Conservation (phyloP, 1,284 basidiomycete genomes). For the Ganoderma lucidum region DNA sequence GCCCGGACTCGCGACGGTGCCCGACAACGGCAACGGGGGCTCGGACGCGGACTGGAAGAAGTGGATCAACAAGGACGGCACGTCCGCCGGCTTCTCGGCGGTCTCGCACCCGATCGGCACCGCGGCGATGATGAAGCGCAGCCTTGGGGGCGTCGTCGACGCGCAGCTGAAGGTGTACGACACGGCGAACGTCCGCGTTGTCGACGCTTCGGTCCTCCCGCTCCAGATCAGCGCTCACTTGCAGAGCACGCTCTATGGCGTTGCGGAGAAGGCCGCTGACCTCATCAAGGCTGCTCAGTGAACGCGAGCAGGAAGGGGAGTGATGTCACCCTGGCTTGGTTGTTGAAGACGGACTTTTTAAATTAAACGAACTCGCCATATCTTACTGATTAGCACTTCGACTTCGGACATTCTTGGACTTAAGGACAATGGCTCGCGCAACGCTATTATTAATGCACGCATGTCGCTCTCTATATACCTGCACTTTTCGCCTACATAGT, state of each 20-base stretch:
- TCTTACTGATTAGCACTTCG: background rate
- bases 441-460: background rate
- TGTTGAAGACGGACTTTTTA: background rate
- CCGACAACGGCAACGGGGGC: slow-evolving; percentile 51
- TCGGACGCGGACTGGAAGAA: slow-evolving; percentile 52
- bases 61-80: slow-evolving; percentile 48
- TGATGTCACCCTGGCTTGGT: background rate
- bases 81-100: slow-evolving; percentile 43
- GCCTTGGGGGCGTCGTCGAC: slow-evolving; percentile 59
- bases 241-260: slow-evolving; percentile 37
- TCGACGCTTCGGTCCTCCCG: slow-evolving; percentile 44
- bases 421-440: background rate
- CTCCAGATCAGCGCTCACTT: slow-evolving; percentile 40
- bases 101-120: slow-evolving; percentile 70
- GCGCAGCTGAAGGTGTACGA: slow-evolving; percentile 45
- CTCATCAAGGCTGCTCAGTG: slow-evolving; percentile 35
- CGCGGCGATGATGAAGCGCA: slow-evolving; percentile 65
- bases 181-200: slow-evolving; percentile 41
- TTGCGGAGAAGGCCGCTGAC: slow-evolving; percentile 43
- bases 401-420: background rate
- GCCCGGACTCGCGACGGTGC: slow-evolving; percentile 48
- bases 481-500: background rate
- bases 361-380: background rate
- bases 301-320: background rate
- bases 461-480: background rate